Base-by-base conservation (phyloP, 1,284 basidiomycete species). In the Cryptococcus wingfieldii region DNA sequence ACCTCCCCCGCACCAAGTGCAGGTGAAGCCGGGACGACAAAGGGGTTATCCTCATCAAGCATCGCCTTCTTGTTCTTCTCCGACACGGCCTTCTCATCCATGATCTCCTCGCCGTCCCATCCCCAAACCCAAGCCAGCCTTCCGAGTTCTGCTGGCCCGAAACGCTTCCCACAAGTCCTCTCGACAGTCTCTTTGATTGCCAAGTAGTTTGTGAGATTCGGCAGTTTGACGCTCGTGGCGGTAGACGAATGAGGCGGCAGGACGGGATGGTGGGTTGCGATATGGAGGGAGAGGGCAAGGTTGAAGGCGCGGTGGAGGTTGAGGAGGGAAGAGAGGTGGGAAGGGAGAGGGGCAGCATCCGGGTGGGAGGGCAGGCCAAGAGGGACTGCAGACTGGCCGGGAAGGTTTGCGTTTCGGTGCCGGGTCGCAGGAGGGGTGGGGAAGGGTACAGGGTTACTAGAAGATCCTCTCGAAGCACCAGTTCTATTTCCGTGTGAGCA, bases 51-150 rank as follows among this genome's bases (percentile, higher is more conserved):
- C 27, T 58, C 60, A 25, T 59, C 59, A 56, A 50, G 57, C 60
- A 53, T 63, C 10, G 51, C 58, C 27, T 55, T 41, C 23, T 58
- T 60, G n/a, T 61, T 60, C 41, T 45, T 60, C 9, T 48, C 58
- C 3, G 63, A 60, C 2, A 57, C 48, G 1, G 56, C 38, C 50
- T 62, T 63, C 19, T 69, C 66, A 23, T 55, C 56, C 2, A 67
- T 62, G 9, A 73, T 53, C 1, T 46, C 37, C 38, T 63, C 51
- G 1, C 74, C 74, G 50, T 77, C 69, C 77, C 77, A 78, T 25
- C 63, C 59, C 72, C 75, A 78, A 3, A 78, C 47, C 76, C 76
- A 78, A 3, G 70, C 70, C 10, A 78, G 58, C 10, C 76, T 57
- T n/a, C 65, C 67, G 27, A 78, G 61, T 52, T 78, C 76, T 16